Evolutionary conservation across 345 rosid genomes (phyloP).

Genomic region (Stellera chamaejasme): DNA sequence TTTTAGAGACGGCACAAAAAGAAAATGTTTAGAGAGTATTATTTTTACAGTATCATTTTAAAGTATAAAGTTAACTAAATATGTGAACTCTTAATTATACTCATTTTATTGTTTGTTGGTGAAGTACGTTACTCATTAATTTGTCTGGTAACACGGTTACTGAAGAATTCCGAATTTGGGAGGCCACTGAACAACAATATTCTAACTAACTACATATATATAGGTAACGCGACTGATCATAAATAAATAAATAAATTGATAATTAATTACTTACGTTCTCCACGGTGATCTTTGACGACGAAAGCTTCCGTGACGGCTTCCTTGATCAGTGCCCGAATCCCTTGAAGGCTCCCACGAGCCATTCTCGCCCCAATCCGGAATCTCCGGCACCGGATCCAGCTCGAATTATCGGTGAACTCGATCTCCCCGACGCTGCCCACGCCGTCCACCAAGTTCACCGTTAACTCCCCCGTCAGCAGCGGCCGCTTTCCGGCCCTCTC

Average conservation of each 20-base stretch:
- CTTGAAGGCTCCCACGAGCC: slow-evolving; percentile 36
- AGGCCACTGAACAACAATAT: no score
- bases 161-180: no score
- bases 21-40: no score
- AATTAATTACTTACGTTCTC: slow-evolving; percentile 67
- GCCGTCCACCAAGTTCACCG: slow-evolving; percentile 47
- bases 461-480: slow-evolving; percentile 70
- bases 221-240: no score
- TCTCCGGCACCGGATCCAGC: slow-evolving; percentile 83
- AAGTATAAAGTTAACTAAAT: no score
- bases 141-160: no score
- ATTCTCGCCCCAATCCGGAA: slow-evolving; percentile 73
- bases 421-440: slow-evolving; percentile 41
- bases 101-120: no score
- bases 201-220: no score
- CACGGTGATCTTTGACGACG: slow-evolving; percentile 88
- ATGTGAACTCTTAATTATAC: no score
- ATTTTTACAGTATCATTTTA: no score
- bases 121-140: no score
- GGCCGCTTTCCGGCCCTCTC: slow-evolving; percentile 89
- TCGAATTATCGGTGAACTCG: slow-evolving; percentile 86
- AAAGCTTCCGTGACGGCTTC: slow-evolving; percentile 79
- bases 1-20: no score
- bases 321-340: slow-evolving; percentile 26
- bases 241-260: neutral